Evolutionary conservation across 257 asterid genomes (phyloP).

Genomic region (Anisodus acutangulus): DNA sequence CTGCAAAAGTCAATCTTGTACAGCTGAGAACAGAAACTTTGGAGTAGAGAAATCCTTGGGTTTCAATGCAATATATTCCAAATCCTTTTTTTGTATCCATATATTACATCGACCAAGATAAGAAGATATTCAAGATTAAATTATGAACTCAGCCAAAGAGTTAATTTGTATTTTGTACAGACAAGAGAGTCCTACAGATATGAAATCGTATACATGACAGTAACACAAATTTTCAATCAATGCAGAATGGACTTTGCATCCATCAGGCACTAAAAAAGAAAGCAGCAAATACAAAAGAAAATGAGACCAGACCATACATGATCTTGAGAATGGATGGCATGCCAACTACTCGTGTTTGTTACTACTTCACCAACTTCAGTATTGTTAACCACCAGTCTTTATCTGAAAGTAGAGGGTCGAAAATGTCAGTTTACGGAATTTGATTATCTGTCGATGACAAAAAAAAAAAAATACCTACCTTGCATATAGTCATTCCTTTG

Average conservation of each 20-base stretch:
- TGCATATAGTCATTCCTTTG: conserved; percentile 27
- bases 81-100: conserved; percentile 15
- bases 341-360: conserved; percentile 12
- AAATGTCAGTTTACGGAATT: not conserved
- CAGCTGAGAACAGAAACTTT: not conserved
- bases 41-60: not conserved
- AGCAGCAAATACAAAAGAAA: conserved; percentile 27
- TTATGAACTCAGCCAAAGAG: conserved; percentile 11
- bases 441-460: not conserved
- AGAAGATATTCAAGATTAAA: conserved; percentile 24
- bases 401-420: conserved; percentile 26
- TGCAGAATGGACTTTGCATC: conserved; percentile 24
- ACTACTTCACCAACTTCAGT: conserved; percentile 7
- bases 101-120: conserved; percentile 13
- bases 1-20: not conserved
- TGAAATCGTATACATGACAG: conserved; percentile 29
- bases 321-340: conserved; percentile 10
- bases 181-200: conserved; percentile 22
- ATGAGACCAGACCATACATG: conserved; percentile 12
- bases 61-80: conserved; percentile 5
- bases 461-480: conserved; percentile 7
- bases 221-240: conserved; percentile 24
- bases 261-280: conserved; percentile 9
- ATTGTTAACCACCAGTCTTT: conserved; percentile 21
- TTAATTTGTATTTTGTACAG: conserved; percentile 30